Evolutionary conservation across 2,329 filamentous ascomycete species (phyloP), one percentile per base, ranked within the genome.

Genomic region (Claviceps quebecensis): DNA sequence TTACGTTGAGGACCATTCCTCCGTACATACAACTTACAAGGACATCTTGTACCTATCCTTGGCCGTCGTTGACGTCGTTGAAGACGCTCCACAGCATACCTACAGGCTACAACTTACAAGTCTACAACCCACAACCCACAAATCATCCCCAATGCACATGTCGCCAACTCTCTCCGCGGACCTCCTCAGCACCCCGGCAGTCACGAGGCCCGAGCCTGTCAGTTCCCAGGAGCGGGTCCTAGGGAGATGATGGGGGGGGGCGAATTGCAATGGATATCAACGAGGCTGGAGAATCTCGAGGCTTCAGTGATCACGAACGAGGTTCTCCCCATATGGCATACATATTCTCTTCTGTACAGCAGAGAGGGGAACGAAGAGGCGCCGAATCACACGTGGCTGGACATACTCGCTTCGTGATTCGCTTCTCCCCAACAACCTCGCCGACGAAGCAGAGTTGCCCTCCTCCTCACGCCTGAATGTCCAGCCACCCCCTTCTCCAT

Each of bases 141-240:
- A 34, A 9, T 34, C 29, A 34, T 34, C 4, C 29, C 29, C 29
- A 34, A 34, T 34, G 29, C 38, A 37, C 48, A 50, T 44, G 37
- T 19, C 34, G 44, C 48, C 48, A 39, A 34, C n/a, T 11, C 44
- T 41, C 45, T 43, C 47, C n/a, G 23, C 38, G 19, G 47, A 47
- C 39, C 46, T 22, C 11, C 48, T 39, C 14, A 50, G 26, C 43
- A n/a, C 22, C 23, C 22, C 43, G 26, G 19, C 13, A 34, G 39
- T 47, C 51, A 47, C 51, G 48, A 53, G 51, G 44, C 38, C 44
- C 14, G 44, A 47, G 38, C 47, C 44, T 48, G 44, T 49, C n/a
- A 44, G 48, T 40, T 11, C 38, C 22, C 44, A 49, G 51, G 48
- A 43, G 36, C 7, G 3, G 16, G 47, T 26, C 16, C 14, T 16